phyloP scores from a whole-genome alignment of 352 stramenopile species.

The Phytopythium ostracodes region DNA sequence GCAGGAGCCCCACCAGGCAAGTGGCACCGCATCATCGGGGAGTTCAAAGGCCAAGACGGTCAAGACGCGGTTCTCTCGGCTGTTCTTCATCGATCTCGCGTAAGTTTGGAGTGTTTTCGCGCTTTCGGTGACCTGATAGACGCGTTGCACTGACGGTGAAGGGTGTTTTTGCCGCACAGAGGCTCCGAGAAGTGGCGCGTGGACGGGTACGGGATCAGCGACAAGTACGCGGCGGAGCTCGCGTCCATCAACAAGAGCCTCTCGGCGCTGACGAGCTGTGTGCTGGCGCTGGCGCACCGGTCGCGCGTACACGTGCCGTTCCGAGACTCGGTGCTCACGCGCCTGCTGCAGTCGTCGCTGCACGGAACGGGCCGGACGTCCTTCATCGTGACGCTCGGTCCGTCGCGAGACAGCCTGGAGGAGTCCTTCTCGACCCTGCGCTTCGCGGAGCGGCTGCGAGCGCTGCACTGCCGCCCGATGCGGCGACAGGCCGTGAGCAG shows the following conservation, averaged over 20 bases:
- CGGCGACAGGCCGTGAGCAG: slow-evolving; percentile 43
- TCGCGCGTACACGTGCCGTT: slow-evolving; percentile 54
- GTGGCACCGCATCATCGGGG: slow-evolving; percentile 1
- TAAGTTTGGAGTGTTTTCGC: slow-evolving; percentile 12
- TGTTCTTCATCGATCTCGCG: slow-evolving; percentile 78
- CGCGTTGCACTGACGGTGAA: neutral
- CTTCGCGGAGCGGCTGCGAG: slow-evolving; percentile 64
- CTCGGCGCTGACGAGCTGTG: slow-evolving; percentile 68
- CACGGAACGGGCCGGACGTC: slow-evolving; percentile 44
- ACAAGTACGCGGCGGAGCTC: slow-evolving; percentile 62
- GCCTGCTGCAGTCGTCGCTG: slow-evolving; percentile 61
- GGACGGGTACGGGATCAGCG: slow-evolving; percentile 41
- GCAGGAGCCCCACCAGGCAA: neutral
- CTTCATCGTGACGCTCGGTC: slow-evolving; percentile 70
- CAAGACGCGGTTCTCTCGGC: slow-evolving; percentile 41
- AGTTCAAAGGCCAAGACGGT: slow-evolving; percentile 2
- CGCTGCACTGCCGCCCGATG: slow-evolving; percentile 51
- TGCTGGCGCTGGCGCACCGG: slow-evolving; percentile 61
- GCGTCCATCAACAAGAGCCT: slow-evolving; percentile 75
- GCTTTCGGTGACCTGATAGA: neutral
- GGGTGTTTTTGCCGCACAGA: slow-evolving; percentile 14
- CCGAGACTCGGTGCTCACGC: slow-evolving; percentile 65
- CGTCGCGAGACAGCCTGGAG: slow-evolving; percentile 45
- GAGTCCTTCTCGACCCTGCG: slow-evolving; percentile 67
- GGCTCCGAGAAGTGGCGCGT: slow-evolving; percentile 71